phyloP scores from a whole-genome alignment of 768 basidiomycete species.

The Boletus patriciae region DNA sequence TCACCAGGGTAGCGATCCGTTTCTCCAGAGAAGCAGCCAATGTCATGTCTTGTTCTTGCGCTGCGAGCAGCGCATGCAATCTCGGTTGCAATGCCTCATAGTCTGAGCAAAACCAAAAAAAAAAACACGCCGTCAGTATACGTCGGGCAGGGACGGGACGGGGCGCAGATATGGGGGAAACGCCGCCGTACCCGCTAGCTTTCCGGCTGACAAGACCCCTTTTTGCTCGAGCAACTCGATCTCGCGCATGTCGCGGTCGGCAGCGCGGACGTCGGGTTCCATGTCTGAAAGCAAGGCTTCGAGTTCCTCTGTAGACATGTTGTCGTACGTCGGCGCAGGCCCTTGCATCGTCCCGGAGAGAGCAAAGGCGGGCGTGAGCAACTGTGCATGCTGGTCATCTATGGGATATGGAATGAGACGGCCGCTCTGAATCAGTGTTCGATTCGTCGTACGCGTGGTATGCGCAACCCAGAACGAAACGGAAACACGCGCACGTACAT shows the following conservation, averaged over 20 bases:
- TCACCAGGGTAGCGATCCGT: constrained; percentile 63
- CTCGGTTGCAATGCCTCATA: constrained; percentile 68
- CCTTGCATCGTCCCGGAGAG: constrained; percentile 60
- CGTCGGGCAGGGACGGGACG: not conserved
- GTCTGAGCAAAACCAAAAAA: constrained; percentile 43
- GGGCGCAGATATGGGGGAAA: not conserved
- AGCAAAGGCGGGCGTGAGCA: constrained; percentile 74
- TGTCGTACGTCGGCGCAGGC: constrained; percentile 53
- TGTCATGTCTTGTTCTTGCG: constrained; percentile 58
- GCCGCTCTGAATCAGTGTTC: too few relatives aligned
- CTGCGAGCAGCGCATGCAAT: constrained; percentile 55
- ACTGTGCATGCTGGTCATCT: constrained; percentile 74
- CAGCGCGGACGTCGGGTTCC: constrained; percentile 80
- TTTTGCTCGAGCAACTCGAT: constrained; percentile 69
- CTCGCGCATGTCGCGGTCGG: constrained; percentile 79
- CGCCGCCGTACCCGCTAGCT: constrained; percentile 51
- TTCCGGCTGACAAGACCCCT: constrained; percentile 71
- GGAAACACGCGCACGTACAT: constrained; percentile 62
- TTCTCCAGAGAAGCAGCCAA: constrained; percentile 62
- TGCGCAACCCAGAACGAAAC: too few relatives aligned
- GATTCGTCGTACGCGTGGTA: too few relatives aligned
- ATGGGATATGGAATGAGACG: too few relatives aligned
- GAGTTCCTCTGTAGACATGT: constrained; percentile 66
- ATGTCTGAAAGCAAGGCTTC: constrained; percentile 74
- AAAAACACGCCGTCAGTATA: not conserved